A percentile compares a stretch with the other conserved stretches of the same genome.
These are phyloP conservation scores for Neurospora sp. DNA, from an alignment of 495 filamentous ascomycete species.

Conservation along the genomic window DNA sequence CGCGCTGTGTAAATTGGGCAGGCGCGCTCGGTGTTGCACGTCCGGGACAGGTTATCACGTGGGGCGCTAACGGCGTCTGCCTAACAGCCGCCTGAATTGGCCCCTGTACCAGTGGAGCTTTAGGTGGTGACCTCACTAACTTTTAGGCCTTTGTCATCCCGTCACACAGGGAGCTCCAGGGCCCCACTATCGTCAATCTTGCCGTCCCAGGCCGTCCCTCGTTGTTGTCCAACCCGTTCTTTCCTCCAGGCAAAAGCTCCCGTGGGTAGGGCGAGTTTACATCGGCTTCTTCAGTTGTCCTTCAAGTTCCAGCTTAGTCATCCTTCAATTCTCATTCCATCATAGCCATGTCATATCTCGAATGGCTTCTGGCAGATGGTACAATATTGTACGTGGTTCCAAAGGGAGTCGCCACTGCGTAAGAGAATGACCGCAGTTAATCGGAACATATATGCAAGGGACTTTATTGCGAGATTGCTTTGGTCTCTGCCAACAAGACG, in stretches of 20 bases:
- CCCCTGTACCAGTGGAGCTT: neutral
- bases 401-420: neutral
- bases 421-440: neutral
- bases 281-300: neutral
- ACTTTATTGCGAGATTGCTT: neutral
- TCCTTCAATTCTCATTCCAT: neutral
- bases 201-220: neutral
- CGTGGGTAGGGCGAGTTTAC: neutral
- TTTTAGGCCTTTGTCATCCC: neutral
- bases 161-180: neutral
- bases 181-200: neutral
- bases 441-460: neutral
- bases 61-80: neutral
- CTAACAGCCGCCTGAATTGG: neutral
- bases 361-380: neutral
- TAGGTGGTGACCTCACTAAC: neutral
- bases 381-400: neutral
- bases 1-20: neutral
- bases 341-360: neutral
- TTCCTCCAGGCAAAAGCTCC: neutral
- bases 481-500: neutral
- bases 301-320: neutral
- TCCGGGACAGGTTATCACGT: slow-evolving; percentile 16
- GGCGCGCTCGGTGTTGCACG: neutral
- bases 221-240: neutral